Conservation (phyloP, 2,329 filamentous ascomycete species). For the Neoascochyta sp. region DNA sequence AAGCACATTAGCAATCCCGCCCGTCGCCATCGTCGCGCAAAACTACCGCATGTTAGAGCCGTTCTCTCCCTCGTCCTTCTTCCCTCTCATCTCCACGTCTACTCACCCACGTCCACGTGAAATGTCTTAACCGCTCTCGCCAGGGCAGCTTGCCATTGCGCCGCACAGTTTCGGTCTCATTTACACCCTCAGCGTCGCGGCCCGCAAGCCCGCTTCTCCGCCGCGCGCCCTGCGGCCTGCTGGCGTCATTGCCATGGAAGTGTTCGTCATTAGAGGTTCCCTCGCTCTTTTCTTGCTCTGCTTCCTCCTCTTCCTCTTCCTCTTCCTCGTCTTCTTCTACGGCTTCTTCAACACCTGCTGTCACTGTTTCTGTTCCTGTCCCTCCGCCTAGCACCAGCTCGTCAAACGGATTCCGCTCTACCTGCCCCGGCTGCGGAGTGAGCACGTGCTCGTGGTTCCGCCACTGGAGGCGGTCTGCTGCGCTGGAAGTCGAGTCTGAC, state of each 20-base stretch:
- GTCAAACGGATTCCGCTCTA: constrained; percentile 20
- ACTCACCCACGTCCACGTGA: constrained; percentile 79
- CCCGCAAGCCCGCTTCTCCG: too few relatives aligned
- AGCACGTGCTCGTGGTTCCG: constrained; percentile 19
- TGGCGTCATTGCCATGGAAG: too few relatives aligned
- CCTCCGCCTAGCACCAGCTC: constrained; percentile 2
- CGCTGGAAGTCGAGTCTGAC: constrained; percentile 16
- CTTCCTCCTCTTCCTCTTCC: constrained; percentile 1
- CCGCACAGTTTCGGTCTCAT: neutral
- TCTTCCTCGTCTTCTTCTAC: constrained; percentile 1
- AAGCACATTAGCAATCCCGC: constrained; percentile 58
- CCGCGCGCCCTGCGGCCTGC: too few relatives aligned
- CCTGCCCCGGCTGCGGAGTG: constrained; percentile 14
- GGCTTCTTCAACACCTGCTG: neutral
- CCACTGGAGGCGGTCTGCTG: constrained; percentile 20
- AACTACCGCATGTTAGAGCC: too few relatives aligned
- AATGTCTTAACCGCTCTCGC: constrained; percentile 54
- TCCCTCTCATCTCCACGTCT: too few relatives aligned
- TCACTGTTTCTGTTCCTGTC: constrained; percentile 1
- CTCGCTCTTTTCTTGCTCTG: too few relatives aligned
- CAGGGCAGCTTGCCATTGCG: constrained; percentile 5
- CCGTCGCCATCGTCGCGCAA: constrained; percentile 63
- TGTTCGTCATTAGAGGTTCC: too few relatives aligned
- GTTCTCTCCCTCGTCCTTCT: too few relatives aligned
- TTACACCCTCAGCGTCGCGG: too few relatives aligned